Percentiles rank a stretch among this genome's conserved stretches.
phyloP scores from a whole-genome alignment of 768 basidiomycete genomes.

The Collybia mongolica region DNA sequence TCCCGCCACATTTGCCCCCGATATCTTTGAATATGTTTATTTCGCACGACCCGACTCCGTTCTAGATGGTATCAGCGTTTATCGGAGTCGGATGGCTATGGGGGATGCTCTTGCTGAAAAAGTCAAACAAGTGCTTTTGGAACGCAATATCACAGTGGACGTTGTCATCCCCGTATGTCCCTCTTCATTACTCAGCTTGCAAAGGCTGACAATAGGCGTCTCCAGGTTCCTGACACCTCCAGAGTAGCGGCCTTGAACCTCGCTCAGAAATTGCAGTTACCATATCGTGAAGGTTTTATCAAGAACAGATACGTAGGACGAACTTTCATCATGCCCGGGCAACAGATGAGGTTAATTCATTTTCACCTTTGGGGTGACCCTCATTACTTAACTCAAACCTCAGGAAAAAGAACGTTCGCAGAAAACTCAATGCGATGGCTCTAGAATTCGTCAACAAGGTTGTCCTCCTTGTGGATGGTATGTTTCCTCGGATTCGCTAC shows the following conservation, averaged over 20 bases:
- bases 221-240: conserved; percentile 91
- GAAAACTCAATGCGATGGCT: conserved; percentile 98
- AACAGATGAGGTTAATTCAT: conserved; percentile 75
- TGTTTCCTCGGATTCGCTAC: conserved; percentile 12
- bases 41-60: conserved; percentile 98
- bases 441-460: conserved; percentile 91
- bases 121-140: conserved; percentile 70
- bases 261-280: conserved; percentile 84
- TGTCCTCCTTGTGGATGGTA: conserved; percentile 95
- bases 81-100: conserved; percentile 99
- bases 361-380: not conserved
- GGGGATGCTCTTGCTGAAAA: conserved; percentile 92
- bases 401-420: conserved; percentile 90
- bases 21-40: conserved; percentile 99
- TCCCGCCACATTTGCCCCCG: conserved; percentile 82
- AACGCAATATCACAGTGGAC: conserved; percentile 74
- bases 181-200: conserved; percentile 3
- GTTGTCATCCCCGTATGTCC: conserved; percentile 87
- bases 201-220: not conserved
- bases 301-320: conserved; percentile 98
- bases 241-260: conserved; percentile 94
- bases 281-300: conserved; percentile 97
- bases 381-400: not conserved
- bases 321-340: conserved; percentile 99
- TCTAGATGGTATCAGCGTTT: conserved; percentile 95